Evolutionary conservation across 1,284 basidiomycete genomes (phyloP).

Genomic region (Laetiporus sulphureus): DNA sequence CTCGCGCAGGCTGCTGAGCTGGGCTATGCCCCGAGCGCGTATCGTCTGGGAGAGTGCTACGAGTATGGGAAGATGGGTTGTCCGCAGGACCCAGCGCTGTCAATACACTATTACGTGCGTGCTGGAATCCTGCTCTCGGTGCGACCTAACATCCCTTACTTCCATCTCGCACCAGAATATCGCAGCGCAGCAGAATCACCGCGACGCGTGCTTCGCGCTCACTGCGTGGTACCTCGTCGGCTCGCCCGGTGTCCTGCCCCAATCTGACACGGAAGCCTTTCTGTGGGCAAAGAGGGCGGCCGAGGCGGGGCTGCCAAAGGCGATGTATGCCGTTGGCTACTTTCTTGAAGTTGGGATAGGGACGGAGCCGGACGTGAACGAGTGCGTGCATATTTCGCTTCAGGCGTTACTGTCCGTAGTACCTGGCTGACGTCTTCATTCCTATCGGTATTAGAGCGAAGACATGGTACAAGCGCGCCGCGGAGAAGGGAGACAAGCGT

Average conservation of each 20-base stretch:
- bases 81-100: constrained; percentile 94
- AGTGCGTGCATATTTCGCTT: constrained; percentile 40
- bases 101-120: constrained; percentile 96
- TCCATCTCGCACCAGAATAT: constrained; percentile 71
- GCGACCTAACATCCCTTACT: constrained; percentile 5
- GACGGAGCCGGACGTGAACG: constrained; percentile 57
- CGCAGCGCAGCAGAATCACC: constrained; percentile 94
- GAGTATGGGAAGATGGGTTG: constrained; percentile 99
- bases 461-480: constrained; percentile 84
- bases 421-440: background rate
- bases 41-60: constrained; percentile 96
- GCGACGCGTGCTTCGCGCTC: constrained; percentile 95
- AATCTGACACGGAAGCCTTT: constrained; percentile 97
- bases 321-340: constrained; percentile 96
- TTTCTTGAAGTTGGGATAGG: constrained; percentile 94
- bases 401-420: background rate
- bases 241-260: constrained; percentile 93
- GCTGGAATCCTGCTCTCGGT: background rate
- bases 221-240: constrained; percentile 99
- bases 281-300: constrained; percentile 92
- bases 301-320: constrained; percentile 84
- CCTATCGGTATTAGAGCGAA: constrained; percentile 45
- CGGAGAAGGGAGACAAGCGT: constrained; percentile 93
- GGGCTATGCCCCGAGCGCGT: constrained; percentile 94
- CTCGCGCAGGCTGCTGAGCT: constrained; percentile 93